A percentile compares a stretch with the other conserved stretches of the same genome.
Evolutionary conservation across 1,284 basidiomycete genomes (phyloP).

Genomic region (Ustilago trichophora): DNA sequence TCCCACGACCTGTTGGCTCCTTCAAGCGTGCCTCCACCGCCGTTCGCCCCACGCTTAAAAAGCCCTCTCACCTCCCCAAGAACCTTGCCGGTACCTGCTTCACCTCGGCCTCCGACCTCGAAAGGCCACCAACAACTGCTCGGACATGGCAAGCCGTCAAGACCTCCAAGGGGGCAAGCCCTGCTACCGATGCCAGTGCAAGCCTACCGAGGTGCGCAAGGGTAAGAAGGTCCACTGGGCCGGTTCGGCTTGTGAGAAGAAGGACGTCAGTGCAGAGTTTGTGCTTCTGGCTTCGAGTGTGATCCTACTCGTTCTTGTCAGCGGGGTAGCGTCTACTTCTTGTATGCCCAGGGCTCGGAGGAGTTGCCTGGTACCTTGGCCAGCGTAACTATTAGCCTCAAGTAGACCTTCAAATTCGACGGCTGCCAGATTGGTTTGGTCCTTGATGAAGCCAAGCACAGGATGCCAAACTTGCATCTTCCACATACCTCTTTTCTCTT

Average conservation of each 20-base stretch:
- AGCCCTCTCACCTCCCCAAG: slow-evolving; percentile 19
- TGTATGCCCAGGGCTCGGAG: slow-evolving; percentile 43
- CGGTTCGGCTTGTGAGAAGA: slow-evolving; percentile 62
- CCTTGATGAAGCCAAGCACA: no score
- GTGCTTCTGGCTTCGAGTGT: slow-evolving; percentile 51
- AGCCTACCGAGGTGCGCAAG: slow-evolving; percentile 32
- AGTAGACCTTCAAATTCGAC: no score
- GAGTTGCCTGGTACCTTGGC: slow-evolving; percentile 58
- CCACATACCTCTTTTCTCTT: no score
- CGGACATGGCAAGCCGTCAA: slow-evolving; percentile 55
- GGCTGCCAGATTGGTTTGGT: neutral
- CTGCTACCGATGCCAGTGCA: slow-evolving; percentile 61
- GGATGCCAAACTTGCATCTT: no score
- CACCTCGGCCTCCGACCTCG: slow-evolving; percentile 32
- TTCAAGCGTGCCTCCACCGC: slow-evolving; percentile 18
- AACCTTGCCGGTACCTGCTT: slow-evolving; percentile 50
- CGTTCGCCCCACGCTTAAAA: slow-evolving; percentile 6
- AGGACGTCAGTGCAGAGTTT: slow-evolving; percentile 55
- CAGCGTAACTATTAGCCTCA: slow-evolving; percentile 52
- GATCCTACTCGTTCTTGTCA: slow-evolving; percentile 42
- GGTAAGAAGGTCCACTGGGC: slow-evolving; percentile 52
- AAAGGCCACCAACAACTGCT: slow-evolving; percentile 54
- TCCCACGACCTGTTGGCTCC: slow-evolving; percentile 19
- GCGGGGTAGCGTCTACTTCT: slow-evolving; percentile 43
- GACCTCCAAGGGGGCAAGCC: slow-evolving; percentile 48